phyloP scores from a whole-genome alignment of 2,329 filamentous ascomycete species.

The Diaporthe citri region DNA sequence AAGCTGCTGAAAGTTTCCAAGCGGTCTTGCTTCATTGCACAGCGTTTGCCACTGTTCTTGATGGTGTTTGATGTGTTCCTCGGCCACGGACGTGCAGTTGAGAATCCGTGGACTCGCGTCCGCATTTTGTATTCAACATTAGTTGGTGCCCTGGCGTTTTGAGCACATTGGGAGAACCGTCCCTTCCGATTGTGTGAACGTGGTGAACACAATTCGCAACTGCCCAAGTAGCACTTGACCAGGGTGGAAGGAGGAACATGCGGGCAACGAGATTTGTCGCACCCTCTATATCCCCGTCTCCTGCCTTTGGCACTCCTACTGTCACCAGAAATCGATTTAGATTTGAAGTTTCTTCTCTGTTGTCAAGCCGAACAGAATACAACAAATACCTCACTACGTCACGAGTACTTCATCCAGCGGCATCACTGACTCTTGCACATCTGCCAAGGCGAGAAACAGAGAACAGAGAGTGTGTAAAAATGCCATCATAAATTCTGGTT shows the following conservation, averaged over 20 bases:
- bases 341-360: background rate
- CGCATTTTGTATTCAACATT: background rate
- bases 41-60: background rate
- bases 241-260: background rate
- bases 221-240: no score
- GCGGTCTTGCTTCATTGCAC: no score
- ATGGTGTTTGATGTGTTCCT: background rate
- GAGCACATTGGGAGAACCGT: no score
- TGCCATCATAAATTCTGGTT: background rate
- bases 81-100: no score
- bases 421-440: background rate
- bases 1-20: background rate
- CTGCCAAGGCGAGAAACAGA: background rate
- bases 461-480: background rate
- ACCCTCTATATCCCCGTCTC: background rate
- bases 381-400: background rate
- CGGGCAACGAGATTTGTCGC: background rate
- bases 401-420: background rate
- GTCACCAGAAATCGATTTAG: no score
- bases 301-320: background rate
- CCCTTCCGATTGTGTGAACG: background rate
- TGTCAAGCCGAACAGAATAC: no score
- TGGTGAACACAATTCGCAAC: background rate
- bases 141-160: no score
- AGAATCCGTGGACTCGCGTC: no score